These are phyloP conservation scores for Umbelopsis ramanniana DNA, from an alignment of 192 early-diverging fungal genomes.

Conservation along the genomic window DNA sequence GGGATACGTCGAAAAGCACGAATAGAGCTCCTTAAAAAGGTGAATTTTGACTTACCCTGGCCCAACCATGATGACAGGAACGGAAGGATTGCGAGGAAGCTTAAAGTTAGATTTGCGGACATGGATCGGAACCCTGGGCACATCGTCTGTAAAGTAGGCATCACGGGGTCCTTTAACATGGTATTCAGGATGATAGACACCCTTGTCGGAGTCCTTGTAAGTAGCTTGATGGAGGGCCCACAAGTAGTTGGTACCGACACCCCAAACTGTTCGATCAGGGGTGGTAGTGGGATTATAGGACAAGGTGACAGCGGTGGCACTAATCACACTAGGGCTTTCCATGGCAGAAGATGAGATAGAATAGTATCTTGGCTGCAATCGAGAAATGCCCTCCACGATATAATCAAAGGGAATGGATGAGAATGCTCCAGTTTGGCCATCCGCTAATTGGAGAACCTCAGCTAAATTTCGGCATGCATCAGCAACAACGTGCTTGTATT, in stretches of 20 bases:
- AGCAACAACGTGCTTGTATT: slow-evolving; percentile 59
- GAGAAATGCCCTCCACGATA: slow-evolving; percentile 80
- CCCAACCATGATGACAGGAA: slow-evolving; percentile 96
- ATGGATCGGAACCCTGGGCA: slow-evolving; percentile 76
- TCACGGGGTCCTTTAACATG: slow-evolving; percentile 47
- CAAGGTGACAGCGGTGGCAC: slow-evolving; percentile 89
- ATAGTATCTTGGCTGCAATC: slow-evolving; percentile 90
- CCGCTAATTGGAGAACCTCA: slow-evolving; percentile 70
- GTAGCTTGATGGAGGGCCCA: slow-evolving; percentile 64
- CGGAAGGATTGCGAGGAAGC: slow-evolving; percentile 76
- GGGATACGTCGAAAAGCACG: not conserved
- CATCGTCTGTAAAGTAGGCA: slow-evolving; percentile 33
- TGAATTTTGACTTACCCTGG: slow-evolving; percentile 57
- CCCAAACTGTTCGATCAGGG: slow-evolving; percentile 64
- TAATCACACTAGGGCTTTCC: slow-evolving; percentile 72
- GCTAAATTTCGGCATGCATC: slow-evolving; percentile 73
- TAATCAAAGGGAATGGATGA: slow-evolving; percentile 78
- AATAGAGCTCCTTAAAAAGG: not conserved
- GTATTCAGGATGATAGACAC: slow-evolving; percentile 43
- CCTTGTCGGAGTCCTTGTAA: slow-evolving; percentile 35
- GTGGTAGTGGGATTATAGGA: slow-evolving; percentile 66
- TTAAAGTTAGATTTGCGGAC: slow-evolving; percentile 91
- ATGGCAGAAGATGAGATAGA: slow-evolving; percentile 94
- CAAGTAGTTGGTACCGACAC: slow-evolving; percentile 90
- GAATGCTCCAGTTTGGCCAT: slow-evolving; percentile 38